Conservation (phyloP, 2,329 filamentous ascomycete genomes). For the Pochonia chlamydosporia region DNA sequence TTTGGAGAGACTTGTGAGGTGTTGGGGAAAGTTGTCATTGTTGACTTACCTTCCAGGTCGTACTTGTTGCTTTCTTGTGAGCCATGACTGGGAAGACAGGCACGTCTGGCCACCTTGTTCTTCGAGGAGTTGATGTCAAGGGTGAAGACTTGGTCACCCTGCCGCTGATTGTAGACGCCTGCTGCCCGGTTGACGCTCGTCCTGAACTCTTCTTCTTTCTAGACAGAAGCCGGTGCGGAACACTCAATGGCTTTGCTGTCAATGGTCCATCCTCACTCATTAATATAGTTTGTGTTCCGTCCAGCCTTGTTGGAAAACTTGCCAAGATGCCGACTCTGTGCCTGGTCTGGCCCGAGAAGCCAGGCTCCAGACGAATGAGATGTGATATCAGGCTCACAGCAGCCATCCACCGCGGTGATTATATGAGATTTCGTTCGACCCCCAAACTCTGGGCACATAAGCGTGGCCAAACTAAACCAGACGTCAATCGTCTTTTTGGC, state of each 20-base stretch:
- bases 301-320: not conserved
- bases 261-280: not conserved
- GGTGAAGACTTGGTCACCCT: not conserved
- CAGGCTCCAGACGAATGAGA: not conserved
- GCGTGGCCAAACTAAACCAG: too few species aligned
- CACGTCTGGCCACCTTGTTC: not conserved
- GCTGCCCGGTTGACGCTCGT: not conserved
- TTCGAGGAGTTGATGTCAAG: not conserved
- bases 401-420: too few species aligned
- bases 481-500: not conserved
- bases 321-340: too few species aligned
- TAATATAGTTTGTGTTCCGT: not conserved
- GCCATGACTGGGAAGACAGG: slow-evolving; percentile 1
- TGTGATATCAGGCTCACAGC: too few species aligned
- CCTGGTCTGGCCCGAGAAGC: not conserved
- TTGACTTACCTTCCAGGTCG: slow-evolving; percentile 1
- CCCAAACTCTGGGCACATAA: too few species aligned
- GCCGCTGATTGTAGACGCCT: not conserved
- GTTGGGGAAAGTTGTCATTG: too few species aligned
- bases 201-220: not conserved
- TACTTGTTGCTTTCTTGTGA: not conserved
- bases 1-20: not conserved
- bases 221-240: not conserved
- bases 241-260: not conserved
- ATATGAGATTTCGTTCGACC: too few species aligned